These are phyloP conservation scores for Alternaria ethzedia DNA, from an alignment of 2,329 filamentous ascomycete genomes.

Conservation along the genomic window DNA sequence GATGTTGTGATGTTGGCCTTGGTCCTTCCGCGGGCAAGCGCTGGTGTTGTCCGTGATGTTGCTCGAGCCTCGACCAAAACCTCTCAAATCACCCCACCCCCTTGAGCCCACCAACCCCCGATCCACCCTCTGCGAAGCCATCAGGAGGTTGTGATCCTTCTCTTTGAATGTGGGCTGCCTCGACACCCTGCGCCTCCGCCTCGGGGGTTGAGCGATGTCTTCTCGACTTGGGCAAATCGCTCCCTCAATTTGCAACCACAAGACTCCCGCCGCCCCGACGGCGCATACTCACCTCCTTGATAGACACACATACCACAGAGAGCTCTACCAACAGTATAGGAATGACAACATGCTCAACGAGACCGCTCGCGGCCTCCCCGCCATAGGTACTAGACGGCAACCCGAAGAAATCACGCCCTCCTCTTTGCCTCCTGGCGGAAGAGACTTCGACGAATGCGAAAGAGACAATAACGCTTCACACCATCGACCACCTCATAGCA, in stretches of 20 bases:
- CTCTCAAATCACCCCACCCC: not conserved
- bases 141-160: not conserved
- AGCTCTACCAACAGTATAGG: not conserved
- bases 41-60: not conserved
- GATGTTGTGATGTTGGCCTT: not conserved
- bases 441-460: not conserved
- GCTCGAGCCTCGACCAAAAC: not conserved
- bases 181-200: not conserved
- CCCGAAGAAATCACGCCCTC: not conserved
- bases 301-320: not conserved
- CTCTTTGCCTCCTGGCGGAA: not conserved
- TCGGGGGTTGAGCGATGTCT: not conserved
- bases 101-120: not conserved
- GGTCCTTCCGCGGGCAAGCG: not conserved
- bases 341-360: not conserved
- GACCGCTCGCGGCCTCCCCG: not conserved
- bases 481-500: no score
- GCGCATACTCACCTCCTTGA: not conserved
- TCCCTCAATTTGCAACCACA: not conserved
- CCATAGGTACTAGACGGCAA: not conserved
- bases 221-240: not conserved
- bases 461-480: not conserved
- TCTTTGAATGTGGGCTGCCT: not conserved
- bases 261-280: not conserved
- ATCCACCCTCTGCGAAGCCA: not conserved